Base-by-base conservation (phyloP, 2,329 filamentous ascomycete genomes). In the Phialophora expanda region DNA sequence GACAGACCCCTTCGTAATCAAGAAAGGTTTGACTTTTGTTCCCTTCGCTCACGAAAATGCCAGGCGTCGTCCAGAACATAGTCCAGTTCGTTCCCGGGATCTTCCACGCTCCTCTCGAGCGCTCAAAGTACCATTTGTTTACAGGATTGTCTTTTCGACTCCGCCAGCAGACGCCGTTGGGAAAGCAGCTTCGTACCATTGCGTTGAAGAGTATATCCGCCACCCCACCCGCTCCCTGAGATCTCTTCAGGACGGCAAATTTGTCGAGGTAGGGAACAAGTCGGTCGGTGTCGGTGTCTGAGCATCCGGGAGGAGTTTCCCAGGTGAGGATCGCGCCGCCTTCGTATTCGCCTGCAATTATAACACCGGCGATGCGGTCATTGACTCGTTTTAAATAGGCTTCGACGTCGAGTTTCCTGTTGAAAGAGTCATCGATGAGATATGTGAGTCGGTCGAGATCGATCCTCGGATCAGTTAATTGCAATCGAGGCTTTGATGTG, bases 51-150 rank as follows among this genome's bases (percentile, higher is more conserved):
- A 82, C 83, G 55, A 85, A 79, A 51, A 87, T 80, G 63, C 89
- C 82, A 55, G 87, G 86, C 0, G 90, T 95, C 1, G 95, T 99
- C 93, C 95, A 99, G 75, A 99, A 99, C 93, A 98, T 97, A 3
- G 93, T 92, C 95, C 95, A 99, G 72, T 93, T 89, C 54, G 86
- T 91, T n/a, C 86, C 87, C 0, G 85, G 83, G 44, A 99, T 80
- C 79, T 96, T 95, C 84, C 89, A 90, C 1, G 89, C 93, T 0
- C 95, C 95, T 56, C 86, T 82, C 2, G 91, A 92, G 56, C 95
- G 85, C 79, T 99, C 95, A 79, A 98, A 97, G 77, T 99, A 99
- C 95, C 95, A 99, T 76, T 97, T 97, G 76, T 99, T 99, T 4
- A 99, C 95, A 0, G 93, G 94, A 75, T 99, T 98, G 75, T 93